Percentiles rank a stretch among this genome's conserved stretches.
Conservation (phyloP, 192 early-diverging fungal genomes). For the Linnemannia hyalina region DNA sequence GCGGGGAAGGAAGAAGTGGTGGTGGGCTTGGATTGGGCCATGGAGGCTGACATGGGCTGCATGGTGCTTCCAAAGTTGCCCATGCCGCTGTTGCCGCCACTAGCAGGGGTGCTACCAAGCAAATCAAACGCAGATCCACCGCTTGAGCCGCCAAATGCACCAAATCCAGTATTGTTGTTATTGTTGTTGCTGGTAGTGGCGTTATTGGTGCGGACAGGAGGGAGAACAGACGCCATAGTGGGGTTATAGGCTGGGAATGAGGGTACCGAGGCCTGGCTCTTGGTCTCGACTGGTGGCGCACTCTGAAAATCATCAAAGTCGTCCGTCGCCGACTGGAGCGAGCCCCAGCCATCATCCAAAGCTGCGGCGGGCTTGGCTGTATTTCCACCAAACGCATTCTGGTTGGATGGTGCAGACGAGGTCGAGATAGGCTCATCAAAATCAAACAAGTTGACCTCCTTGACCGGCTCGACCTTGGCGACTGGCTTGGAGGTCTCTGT, state of each 20-base stretch:
- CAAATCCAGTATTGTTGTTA: conserved; percentile 26
- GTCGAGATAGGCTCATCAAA: conserved; percentile 66
- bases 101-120: conserved; percentile 39
- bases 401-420: conserved; percentile 16
- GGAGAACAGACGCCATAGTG: conserved; percentile 36
- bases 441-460: conserved; percentile 77
- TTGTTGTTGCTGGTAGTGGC: conserved; percentile 23
- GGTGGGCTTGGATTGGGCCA: conserved; percentile 7
- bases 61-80: conserved; percentile 32
- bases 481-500: conserved; percentile 38
- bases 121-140: conserved; percentile 25
- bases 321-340: conserved; percentile 54
- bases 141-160: conserved; percentile 1
- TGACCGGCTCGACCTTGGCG: conserved; percentile 47
- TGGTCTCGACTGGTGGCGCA: conserved; percentile 54
- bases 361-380: conserved; percentile 14
- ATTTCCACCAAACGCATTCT: conserved; percentile 48
- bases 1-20: conserved; percentile 16
- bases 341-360: conserved; percentile 36
- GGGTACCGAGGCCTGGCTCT: conserved; percentile 30
- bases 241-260: conserved; percentile 34
- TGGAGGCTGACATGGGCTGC: conserved; percentile 27
- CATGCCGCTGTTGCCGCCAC: conserved; percentile 20
- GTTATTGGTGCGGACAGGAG: conserved; percentile 31
- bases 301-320: conserved; percentile 81